Evolutionary conservation across 768 basidiomycete species (phyloP), one percentile per base, ranked within the genome.

Genomic region (Pleurotus salmoneostramineus): DNA sequence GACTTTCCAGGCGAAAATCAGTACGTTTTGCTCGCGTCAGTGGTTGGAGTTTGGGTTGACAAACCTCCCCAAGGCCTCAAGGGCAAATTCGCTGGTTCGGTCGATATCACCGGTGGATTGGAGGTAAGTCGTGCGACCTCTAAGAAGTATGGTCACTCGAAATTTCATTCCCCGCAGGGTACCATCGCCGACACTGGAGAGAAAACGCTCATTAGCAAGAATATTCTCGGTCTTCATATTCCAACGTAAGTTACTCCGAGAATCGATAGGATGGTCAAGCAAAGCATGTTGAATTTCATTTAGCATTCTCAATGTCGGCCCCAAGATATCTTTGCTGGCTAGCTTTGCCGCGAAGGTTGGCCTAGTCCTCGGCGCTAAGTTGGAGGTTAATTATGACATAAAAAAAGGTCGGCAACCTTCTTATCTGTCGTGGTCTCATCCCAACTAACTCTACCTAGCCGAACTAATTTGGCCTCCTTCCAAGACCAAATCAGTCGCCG

Each of bases 391-490:
- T 31, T 55, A 55, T 43, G 52, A 55, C 32, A 55, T 55, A 17
- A 40, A 55, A 21, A 55, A 55, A 17, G 52, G 52, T 55, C n/a
- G 36, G 11, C 36, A 11, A 55, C 14, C 6, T 35, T 32, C 7
- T 12, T 32, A 8, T 32, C 33, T 15, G 21, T 17, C 21, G 27
- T 49, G 48, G 6, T 49, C n/a, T 7, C 15, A 7, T 32, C 10
- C 6, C 33, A 11, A 27, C 48, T 49, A 32, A 49, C 27, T 31
- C 21, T 27, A 21, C n/a, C n/a, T 43, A 55, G 52, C 52, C 12
- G 52, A 55, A 31, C 52, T 55, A n/a, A 33, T 55, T 42, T 55
- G 52, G 52, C 52, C 52, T 12, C 52, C 52, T 8, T 43, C 52
- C 14, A 55, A 43, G n/a, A 43, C 37, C 36, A 55, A 55, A 42